phyloP scores from a whole-genome alignment of 1,139 yeast species.

The Geotrichum klebahnii region DNA sequence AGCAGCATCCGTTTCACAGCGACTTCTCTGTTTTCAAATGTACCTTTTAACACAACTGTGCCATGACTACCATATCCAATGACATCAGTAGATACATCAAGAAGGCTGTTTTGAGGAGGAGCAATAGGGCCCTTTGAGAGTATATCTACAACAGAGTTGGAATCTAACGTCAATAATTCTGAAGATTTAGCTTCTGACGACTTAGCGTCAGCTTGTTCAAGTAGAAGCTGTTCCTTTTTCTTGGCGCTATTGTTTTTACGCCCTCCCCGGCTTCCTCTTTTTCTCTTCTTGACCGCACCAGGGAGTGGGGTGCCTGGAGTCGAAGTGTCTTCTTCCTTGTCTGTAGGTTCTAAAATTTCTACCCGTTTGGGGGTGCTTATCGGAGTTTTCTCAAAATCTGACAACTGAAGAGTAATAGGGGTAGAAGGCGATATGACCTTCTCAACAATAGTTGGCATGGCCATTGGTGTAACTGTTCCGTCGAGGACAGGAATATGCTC shows the following conservation, averaged over 20 bases:
- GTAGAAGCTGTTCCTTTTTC: slow-evolving; percentile 16
- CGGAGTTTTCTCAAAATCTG: background rate
- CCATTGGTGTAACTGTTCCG: slow-evolving; percentile 1
- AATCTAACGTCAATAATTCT: no score
- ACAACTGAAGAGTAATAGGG: background rate
- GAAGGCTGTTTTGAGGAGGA: slow-evolving; percentile 43
- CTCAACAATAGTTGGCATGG: background rate
- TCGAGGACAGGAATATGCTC: background rate
- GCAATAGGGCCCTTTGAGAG: no score
- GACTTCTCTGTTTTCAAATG: slow-evolving; percentile 86
- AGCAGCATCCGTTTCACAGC: slow-evolving; percentile 92
- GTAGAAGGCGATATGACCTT: background rate
- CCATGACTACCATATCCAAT: slow-evolving; percentile 97
- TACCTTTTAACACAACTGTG: slow-evolving; percentile 86
- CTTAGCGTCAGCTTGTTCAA: slow-evolving; percentile 1
- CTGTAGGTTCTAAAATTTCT: slow-evolving; percentile 28
- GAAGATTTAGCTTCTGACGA: slow-evolving; percentile 14
- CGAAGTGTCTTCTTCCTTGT: slow-evolving; percentile 9
- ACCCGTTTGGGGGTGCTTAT: slow-evolving; percentile 20
- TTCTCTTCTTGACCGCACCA: slow-evolving; percentile 52
- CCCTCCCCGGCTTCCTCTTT: slow-evolving; percentile 89
- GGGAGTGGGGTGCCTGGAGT: slow-evolving; percentile 10
- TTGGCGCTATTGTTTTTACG: slow-evolving; percentile 42
- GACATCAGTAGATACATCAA: slow-evolving; percentile 64
- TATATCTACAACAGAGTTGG: no score